Evolutionary conservation across 75 land plant species (phyloP).

Genomic region (Sequoia sempervirens): DNA sequence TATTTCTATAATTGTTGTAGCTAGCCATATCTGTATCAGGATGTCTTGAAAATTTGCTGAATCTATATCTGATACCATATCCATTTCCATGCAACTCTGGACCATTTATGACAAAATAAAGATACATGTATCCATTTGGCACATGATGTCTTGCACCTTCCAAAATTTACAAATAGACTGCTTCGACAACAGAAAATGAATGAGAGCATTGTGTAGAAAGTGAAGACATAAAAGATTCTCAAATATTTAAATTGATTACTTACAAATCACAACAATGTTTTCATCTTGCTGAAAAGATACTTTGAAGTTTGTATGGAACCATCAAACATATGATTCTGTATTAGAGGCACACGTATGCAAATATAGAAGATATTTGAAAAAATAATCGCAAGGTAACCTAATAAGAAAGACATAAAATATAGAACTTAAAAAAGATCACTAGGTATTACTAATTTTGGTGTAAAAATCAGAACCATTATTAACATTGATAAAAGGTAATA

Average conservation of each 20-base stretch:
- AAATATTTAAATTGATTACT: neutral
- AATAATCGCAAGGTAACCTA: neutral
- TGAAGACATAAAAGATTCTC: too few relatives aligned
- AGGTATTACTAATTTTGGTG: too few relatives aligned
- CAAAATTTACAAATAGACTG: neutral
- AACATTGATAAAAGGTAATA: too few relatives aligned
- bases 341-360: neutral
- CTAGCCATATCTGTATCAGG: too few relatives aligned
- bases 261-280: neutral
- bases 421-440: too few relatives aligned
- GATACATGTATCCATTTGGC: neutral
- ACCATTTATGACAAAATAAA: neutral
- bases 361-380: neutral
- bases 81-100: too few relatives aligned
- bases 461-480: too few relatives aligned
- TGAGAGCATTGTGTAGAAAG: neutral
- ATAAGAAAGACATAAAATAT: too few relatives aligned
- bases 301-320: neutral
- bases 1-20: too few relatives aligned
- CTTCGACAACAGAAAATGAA: neutral
- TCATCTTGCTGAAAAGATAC: neutral
- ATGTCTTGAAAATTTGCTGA: too few relatives aligned
- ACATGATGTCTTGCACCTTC: neutral
- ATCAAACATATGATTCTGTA: neutral
- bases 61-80: too few relatives aligned